Conservation (phyloP, 2,329 filamentous ascomycete species). For the Ustilaginoidea virens region DNA sequence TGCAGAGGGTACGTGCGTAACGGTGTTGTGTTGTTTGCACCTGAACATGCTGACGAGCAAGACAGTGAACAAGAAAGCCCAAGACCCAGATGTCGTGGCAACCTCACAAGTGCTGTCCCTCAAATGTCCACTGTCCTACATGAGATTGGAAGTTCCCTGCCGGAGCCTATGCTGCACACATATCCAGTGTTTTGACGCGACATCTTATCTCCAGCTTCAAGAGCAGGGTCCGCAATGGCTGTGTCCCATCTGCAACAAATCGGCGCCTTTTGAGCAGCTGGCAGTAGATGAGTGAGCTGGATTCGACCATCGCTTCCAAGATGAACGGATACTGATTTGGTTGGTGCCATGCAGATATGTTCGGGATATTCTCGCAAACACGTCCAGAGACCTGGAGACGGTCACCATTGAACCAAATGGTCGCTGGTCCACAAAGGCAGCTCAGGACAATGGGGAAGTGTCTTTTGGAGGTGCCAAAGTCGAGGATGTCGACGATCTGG, state of each 20-base stretch:
- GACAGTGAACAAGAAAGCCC: conserved; percentile 62
- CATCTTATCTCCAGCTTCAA: conserved; percentile 81
- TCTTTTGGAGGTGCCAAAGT: conserved; percentile 14
- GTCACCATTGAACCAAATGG: conserved; percentile 85
- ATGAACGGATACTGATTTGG: conserved; percentile 1
- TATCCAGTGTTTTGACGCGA: conserved; percentile 88
- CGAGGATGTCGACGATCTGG: conserved; percentile 34
- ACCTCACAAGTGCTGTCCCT: conserved; percentile 80
- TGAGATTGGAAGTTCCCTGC: conserved; percentile 66
- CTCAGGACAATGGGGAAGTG: conserved; percentile 14
- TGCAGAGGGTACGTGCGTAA: conserved; percentile 52
- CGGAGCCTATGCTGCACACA: conserved; percentile 70
- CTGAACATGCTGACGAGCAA: conserved; percentile 2
- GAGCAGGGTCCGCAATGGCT: conserved; percentile 94
- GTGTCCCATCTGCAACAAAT: conserved; percentile 87
- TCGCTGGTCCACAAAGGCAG: conserved; percentile 42
- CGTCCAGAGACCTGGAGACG: conserved; percentile 57
- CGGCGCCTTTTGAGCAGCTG: conserved; percentile 63
- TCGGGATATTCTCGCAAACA: conserved; percentile 67
- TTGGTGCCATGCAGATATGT: conserved; percentile 54
- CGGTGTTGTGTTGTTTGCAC: conserved; percentile 6
- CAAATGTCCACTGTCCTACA: conserved; percentile 81
- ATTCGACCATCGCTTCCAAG: neutral
- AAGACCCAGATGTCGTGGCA: conserved; percentile 78
- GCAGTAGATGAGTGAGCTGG: conserved; percentile 67